Conservation (phyloP, 2,329 filamentous ascomycete species). For the Mariannaea elegans region DNA sequence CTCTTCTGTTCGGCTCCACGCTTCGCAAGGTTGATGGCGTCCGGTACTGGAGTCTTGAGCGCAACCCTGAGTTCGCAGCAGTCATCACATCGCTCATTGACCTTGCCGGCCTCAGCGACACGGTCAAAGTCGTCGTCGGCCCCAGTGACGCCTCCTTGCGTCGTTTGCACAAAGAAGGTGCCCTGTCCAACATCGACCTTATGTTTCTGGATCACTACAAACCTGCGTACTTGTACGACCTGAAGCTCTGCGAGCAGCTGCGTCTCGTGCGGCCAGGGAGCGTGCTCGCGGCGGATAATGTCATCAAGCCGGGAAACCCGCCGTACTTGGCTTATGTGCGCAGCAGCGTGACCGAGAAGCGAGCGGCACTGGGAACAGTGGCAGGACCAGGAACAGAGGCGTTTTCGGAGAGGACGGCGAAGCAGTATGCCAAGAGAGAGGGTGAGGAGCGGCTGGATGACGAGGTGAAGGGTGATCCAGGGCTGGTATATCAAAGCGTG, state of each 20-base stretch:
- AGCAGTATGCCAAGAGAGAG: conserved; percentile 65
- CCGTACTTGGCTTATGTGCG: conserved; percentile 76
- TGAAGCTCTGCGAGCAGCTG: conserved; percentile 80
- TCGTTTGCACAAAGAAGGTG: conserved; percentile 63
- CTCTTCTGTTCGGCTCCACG: conserved; percentile 76
- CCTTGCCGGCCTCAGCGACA: conserved; percentile 75
- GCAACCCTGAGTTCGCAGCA: conserved; percentile 77
- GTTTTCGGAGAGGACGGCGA: conserved; percentile 55
- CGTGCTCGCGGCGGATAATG: conserved; percentile 74
- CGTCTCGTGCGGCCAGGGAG: conserved; percentile 69
- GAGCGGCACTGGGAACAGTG: conserved; percentile 43
- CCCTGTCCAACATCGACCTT: conserved; percentile 70
- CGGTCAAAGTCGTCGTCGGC: conserved; percentile 77
- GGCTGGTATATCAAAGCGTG: conserved; percentile 71
- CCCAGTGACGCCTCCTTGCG: conserved; percentile 72
- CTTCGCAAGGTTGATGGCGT: conserved; percentile 70
- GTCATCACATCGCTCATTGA: conserved; percentile 75
- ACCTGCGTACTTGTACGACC: conserved; percentile 75
- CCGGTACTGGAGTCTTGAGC: conserved; percentile 76
- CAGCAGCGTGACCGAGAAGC: conserved; percentile 70
- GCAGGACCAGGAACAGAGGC: conserved; percentile 44
- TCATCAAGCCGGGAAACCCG: conserved; percentile 76
- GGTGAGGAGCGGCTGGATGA: conserved; percentile 49
- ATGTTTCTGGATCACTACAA: conserved; percentile 87
- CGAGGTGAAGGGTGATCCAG: conserved; percentile 64